Percentiles rank a stretch among this genome's conserved stretches.
phyloP scores from a whole-genome alignment of 768 basidiomycete genomes.

The Termitomyces sp. region DNA sequence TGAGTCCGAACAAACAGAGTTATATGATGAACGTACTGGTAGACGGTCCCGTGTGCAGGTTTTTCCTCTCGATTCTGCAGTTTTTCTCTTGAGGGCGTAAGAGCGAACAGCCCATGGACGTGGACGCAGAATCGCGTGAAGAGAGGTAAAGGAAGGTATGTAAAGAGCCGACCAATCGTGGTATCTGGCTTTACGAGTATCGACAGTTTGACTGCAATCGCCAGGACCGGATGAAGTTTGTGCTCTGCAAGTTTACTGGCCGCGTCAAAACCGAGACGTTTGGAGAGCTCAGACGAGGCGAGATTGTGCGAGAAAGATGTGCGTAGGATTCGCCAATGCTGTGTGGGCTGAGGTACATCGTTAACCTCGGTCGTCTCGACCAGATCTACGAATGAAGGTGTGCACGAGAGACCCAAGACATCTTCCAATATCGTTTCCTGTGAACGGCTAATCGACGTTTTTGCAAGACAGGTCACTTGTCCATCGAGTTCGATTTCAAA shows the following conservation, averaged over 20 bases:
- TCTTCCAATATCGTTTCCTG: not conserved
- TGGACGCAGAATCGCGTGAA: slow-evolving; percentile 41
- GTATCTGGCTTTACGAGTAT: slow-evolving; percentile 3
- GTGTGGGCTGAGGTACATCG: not conserved
- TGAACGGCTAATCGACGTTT: slow-evolving; percentile 13
- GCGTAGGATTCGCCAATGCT: slow-evolving; percentile 32
- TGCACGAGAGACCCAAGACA: not conserved
- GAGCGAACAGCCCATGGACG: slow-evolving; percentile 42
- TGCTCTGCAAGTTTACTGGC: slow-evolving; percentile 26
- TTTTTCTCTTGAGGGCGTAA: slow-evolving; percentile 41
- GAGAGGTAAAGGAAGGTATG: slow-evolving; percentile 45
- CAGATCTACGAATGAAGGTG: slow-evolving; percentile 15
- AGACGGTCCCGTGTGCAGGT: slow-evolving; percentile 31
- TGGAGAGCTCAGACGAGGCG: slow-evolving; percentile 22
- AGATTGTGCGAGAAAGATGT: slow-evolving; percentile 21
- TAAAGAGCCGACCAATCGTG: slow-evolving; percentile 39
- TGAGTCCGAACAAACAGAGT: not conserved
- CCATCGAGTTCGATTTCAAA: slow-evolving; percentile 29
- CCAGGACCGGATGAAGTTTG: slow-evolving; percentile 37
- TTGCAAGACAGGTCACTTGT: slow-evolving; percentile 10
- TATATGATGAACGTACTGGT: slow-evolving; percentile 29
- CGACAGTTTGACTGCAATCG: slow-evolving; percentile 31
- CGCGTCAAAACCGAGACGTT: slow-evolving; percentile 22
- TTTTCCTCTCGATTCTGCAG: slow-evolving; percentile 38
- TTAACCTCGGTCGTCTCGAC: not conserved